A percentile compares a stretch with the other conserved stretches of the same genome.
Evolutionary conservation across 208 protist species (phyloP).

Genomic region (Herpetomonas samuelpessoai): DNA sequence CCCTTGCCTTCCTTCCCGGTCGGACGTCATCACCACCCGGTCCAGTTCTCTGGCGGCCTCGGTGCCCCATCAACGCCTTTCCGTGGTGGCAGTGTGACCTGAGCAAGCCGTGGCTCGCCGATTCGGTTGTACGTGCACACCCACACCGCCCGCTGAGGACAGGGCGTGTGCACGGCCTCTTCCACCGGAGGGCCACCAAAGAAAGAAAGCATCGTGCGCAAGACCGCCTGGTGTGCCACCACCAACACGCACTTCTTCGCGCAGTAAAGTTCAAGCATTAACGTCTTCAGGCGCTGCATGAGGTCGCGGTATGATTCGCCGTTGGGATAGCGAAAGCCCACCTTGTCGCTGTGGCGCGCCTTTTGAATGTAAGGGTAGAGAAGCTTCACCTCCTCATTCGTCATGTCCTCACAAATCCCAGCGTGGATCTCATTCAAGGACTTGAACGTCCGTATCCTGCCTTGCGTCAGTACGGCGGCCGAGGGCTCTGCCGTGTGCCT

Average conservation of each 20-base stretch:
- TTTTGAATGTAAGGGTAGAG: slow-evolving; percentile 65
- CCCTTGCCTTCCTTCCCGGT: no score
- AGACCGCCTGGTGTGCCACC: slow-evolving; percentile 79
- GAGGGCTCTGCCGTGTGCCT: slow-evolving; percentile 58
- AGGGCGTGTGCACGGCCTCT: slow-evolving; percentile 64
- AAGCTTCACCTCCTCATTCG: slow-evolving; percentile 69
- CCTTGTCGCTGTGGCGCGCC: slow-evolving; percentile 72
- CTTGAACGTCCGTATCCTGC: slow-evolving; percentile 39
- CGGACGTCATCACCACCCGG: slow-evolving; percentile 31
- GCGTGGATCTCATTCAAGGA: slow-evolving; percentile 87
- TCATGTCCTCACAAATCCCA: slow-evolving; percentile 87
- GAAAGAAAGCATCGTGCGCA: slow-evolving; percentile 76
- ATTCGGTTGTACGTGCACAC: slow-evolving; percentile 67
- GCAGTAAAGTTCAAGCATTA: slow-evolving; percentile 62
- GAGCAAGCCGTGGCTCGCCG: slow-evolving; percentile 47
- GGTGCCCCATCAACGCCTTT: not conserved
- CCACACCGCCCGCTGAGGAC: slow-evolving; percentile 77
- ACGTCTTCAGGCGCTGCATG: slow-evolving; percentile 55
- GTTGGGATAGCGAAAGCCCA: slow-evolving; percentile 81
- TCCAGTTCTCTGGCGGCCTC: slow-evolving; percentile 11
- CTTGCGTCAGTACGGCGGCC: slow-evolving; percentile 36
- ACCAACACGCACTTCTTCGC: slow-evolving; percentile 56
- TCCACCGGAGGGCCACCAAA: slow-evolving; percentile 65
- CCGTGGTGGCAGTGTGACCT: slow-evolving; percentile 46
- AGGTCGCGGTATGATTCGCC: slow-evolving; percentile 85